phyloP scores from a whole-genome alignment of 345 rosid species.

The Lepidium africanum region DNA sequence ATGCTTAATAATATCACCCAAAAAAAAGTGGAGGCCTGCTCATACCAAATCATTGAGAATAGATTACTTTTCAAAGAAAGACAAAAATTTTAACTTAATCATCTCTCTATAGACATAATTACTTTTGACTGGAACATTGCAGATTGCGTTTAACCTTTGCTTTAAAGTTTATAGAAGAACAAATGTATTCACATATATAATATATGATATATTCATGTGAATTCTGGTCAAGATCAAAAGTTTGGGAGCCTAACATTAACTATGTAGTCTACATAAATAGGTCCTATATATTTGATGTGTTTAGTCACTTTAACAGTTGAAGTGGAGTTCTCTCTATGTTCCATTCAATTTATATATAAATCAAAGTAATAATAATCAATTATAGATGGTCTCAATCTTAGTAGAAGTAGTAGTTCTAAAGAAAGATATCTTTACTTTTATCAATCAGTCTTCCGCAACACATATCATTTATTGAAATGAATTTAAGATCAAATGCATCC shows the following conservation, averaged over 20 bases:
- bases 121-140: conserved; percentile 19
- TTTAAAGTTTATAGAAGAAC: conserved; percentile 5
- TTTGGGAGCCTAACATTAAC: conserved; percentile 19
- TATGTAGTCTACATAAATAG: conserved; percentile 13
- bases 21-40: conserved; percentile 26
- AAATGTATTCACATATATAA: neutral
- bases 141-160: neutral
- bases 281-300: conserved; percentile 6
- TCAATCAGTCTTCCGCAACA: conserved; percentile 4
- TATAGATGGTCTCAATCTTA: conserved; percentile 2
- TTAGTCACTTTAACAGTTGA: neutral
- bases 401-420: neutral
- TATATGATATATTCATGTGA: conserved; percentile 1
- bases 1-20: neutral
- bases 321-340: neutral
- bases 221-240: conserved; percentile 6
- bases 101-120: conserved; percentile 2
- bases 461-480: conserved; percentile 7
- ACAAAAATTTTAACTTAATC: conserved; percentile 22
- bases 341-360: neutral
- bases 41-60: conserved; percentile 14
- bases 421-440: neutral
- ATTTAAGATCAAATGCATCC: neutral
- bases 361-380: neutral
- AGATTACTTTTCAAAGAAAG: conserved; percentile 21